phyloP scores from a whole-genome alignment of 2,329 filamentous ascomycete genomes.

The Gnomoniopsis smithogilvyi region DNA sequence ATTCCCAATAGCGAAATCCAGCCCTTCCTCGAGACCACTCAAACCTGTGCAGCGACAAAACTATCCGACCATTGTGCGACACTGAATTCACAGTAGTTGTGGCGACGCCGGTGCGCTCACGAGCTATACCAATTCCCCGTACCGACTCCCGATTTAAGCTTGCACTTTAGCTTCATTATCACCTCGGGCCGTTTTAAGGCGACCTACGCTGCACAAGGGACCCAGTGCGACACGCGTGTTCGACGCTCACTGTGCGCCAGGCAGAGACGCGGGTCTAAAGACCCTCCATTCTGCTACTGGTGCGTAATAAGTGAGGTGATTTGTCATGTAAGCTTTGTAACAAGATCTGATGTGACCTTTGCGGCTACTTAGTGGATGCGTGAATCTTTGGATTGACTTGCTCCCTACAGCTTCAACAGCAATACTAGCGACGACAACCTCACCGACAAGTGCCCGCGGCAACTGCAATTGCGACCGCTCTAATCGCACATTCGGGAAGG shows the following conservation, averaged over 20 bases:
- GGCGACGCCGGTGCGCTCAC: constrained; percentile 18
- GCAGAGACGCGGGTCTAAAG: not conserved
- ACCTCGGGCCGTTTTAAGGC: constrained; percentile 6
- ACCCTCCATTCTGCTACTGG: not conserved
- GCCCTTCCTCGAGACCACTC: not conserved
- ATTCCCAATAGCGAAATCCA: too few species aligned
- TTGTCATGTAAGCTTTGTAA: too few species aligned
- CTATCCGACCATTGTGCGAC: constrained; percentile 17
- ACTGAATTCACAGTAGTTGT: constrained; percentile 18
- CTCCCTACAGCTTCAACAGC: constrained; percentile 1
- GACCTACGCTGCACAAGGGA: constrained; percentile 4
- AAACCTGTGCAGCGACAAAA: constrained; percentile 16
- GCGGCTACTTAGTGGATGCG: too few species aligned
- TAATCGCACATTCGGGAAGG: not conserved
- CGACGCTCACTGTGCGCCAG: constrained; percentile 6
- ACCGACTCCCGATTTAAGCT: constrained; percentile 11
- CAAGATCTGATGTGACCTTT: too few species aligned
- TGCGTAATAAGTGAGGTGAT: not conserved
- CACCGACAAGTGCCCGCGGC: not conserved
- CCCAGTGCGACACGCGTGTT: constrained; percentile 4
- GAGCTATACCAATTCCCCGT: constrained; percentile 18
- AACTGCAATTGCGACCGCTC: not conserved
- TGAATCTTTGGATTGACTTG: not conserved
- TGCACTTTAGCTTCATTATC: constrained; percentile 9
- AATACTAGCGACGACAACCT: constrained; percentile 1